Conservation (phyloP, 805 yeast species). For the Barnettozyma siamensis region DNA sequence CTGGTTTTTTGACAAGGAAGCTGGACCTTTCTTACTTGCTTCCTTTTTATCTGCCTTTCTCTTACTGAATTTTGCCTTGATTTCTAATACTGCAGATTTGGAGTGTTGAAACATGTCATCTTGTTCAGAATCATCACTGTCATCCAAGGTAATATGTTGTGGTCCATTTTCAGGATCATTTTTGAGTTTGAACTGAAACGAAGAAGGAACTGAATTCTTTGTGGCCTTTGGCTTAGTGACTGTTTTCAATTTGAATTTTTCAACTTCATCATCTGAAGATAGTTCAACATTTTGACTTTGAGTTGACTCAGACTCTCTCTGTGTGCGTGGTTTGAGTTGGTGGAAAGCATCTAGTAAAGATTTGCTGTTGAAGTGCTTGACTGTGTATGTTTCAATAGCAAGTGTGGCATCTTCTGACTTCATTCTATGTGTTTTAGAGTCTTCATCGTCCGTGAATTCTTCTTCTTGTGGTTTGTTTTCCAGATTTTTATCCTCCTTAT, state of each 20-base stretch:
- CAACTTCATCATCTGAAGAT: slow-evolving; percentile 6
- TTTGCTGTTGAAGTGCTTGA: slow-evolving; percentile 17
- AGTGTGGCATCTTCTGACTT: slow-evolving; percentile 2
- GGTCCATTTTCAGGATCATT: slow-evolving; percentile 6
- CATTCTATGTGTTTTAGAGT: too few species aligned
- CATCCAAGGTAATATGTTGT: slow-evolving; percentile 15
- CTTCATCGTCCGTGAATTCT: slow-evolving; percentile 6
- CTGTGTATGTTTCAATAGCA: slow-evolving; percentile 11
- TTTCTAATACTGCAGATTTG: slow-evolving; percentile 30
- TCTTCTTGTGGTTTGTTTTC: slow-evolving; percentile 5
- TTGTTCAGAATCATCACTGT: slow-evolving; percentile 17
- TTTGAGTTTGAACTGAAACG: not conserved
- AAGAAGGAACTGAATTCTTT: not conserved
- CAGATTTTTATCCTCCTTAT: slow-evolving; percentile 9
- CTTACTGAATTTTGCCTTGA: slow-evolving; percentile 31
- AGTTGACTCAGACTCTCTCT: not conserved
- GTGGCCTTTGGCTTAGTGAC: not conserved
- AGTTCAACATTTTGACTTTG: slow-evolving; percentile 9
- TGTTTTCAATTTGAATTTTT: not conserved
- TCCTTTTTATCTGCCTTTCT: slow-evolving; percentile 11
- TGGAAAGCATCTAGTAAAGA: slow-evolving; percentile 22
- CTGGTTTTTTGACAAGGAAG: slow-evolving; percentile 20
- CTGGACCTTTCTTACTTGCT: slow-evolving; percentile 11
- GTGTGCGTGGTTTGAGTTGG: not conserved
- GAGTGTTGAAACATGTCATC: slow-evolving; percentile 17